phyloP scores from a whole-genome alignment of 176 grass and related monocot genomes.

The Oryza glaberrima region DNA sequence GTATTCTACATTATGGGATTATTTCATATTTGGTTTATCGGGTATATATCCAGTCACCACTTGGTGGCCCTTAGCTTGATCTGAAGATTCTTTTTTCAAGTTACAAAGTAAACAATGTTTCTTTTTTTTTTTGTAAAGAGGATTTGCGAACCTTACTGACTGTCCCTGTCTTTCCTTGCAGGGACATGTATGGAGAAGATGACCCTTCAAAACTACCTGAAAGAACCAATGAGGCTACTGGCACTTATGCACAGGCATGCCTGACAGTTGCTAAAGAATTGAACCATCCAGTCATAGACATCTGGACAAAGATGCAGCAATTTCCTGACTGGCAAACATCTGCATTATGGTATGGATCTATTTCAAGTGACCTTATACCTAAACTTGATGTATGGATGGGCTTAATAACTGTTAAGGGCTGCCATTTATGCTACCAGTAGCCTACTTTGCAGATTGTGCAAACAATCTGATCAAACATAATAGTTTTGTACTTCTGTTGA shows the following conservation, averaged over 20 bases:
- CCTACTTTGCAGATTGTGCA: background rate
- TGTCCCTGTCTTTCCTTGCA: constrained; percentile 24
- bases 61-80: background rate
- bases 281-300: constrained; percentile 69
- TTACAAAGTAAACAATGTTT: background rate
- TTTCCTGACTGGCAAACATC: constrained; percentile 73
- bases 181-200: constrained; percentile 60
- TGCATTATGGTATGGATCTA: constrained; percentile 53
- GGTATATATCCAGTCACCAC: background rate
- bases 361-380: background rate
- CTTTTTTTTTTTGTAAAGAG: constrained; percentile 12
- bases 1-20: background rate
- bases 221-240: constrained; percentile 90
- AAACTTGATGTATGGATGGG: background rate
- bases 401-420: background rate
- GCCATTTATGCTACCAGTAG: background rate
- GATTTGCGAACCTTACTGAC: background rate
- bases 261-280: constrained; percentile 70
- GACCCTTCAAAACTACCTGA: constrained; percentile 55
- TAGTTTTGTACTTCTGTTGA: background rate
- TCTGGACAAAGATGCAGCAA: constrained; percentile 80
- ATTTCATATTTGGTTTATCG: background rate
- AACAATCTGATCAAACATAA: background rate
- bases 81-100: background rate
- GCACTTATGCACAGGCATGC: constrained; percentile 76